Conservation (phyloP, 192 early-diverging fungal genomes). For the Rhizophlyctis rosea region DNA sequence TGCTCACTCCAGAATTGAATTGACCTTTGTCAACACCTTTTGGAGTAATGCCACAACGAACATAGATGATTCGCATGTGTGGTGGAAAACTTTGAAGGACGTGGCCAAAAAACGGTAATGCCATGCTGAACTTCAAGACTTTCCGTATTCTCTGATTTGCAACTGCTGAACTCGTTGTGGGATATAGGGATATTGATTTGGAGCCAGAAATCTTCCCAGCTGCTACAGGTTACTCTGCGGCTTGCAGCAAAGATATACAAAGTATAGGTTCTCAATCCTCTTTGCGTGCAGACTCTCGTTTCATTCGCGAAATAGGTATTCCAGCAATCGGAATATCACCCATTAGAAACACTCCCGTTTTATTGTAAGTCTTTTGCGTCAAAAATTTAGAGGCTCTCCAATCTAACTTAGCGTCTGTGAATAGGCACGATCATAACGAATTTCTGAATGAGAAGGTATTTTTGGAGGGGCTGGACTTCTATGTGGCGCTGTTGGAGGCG, state of each 20-base stretch:
- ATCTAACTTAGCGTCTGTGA: neutral
- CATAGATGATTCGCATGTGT: constrained; percentile 59
- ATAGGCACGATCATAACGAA: constrained; percentile 79
- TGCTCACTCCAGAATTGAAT: constrained; percentile 41
- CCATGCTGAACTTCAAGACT: neutral
- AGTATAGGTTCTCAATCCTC: too few species aligned
- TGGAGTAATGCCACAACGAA: constrained; percentile 56
- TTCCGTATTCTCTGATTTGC: neutral
- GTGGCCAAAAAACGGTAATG: constrained; percentile 48
- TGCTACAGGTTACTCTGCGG: constrained; percentile 9
- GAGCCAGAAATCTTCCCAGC: constrained; percentile 82
- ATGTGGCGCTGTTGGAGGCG: constrained; percentile 56
- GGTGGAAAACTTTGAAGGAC: constrained; percentile 64
- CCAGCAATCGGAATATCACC: constrained; percentile 83
- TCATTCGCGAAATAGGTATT: constrained; percentile 68
- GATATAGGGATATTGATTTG: constrained; percentile 44
- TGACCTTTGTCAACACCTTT: constrained; percentile 64
- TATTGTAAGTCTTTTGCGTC: constrained; percentile 38
- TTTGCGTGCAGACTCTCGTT: constrained; percentile 79
- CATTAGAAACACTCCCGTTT: constrained; percentile 69
- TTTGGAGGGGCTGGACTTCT: constrained; percentile 73
- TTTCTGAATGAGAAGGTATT: constrained; percentile 72
- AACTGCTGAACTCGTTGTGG: neutral
- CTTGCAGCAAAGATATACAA: constrained; percentile 7
- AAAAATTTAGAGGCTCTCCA: neutral